Conservation (phyloP, 805 yeast genomes). For the Starmerella scarabaei region DNA sequence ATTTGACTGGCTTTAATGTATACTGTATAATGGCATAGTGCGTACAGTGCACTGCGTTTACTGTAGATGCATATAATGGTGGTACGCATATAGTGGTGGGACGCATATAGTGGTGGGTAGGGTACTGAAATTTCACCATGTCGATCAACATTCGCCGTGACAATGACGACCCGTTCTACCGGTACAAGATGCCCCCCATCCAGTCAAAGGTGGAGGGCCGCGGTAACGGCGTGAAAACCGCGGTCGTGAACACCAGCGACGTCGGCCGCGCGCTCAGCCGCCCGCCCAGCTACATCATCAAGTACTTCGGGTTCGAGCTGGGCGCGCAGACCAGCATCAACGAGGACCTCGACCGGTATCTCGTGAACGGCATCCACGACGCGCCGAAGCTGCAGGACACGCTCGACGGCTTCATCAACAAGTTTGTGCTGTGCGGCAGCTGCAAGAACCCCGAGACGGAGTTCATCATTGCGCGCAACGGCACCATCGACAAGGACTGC, state of each 20-base stretch:
- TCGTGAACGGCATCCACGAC: conserved; percentile 92
- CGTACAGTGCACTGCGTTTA: too few relatives aligned
- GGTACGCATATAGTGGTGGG: too few relatives aligned
- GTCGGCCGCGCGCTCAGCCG: conserved; percentile 90
- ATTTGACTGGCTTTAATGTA: too few relatives aligned
- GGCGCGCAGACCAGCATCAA: conserved; percentile 89
- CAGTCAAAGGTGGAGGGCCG: conserved; percentile 96
- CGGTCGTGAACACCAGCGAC: conserved; percentile 76
- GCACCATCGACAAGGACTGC: conserved; percentile 75
- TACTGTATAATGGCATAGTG: too few relatives aligned
- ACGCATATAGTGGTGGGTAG: too few relatives aligned
- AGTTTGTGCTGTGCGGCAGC: conserved; percentile 82
- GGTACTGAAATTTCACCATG: too few relatives aligned
- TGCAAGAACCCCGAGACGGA: conserved; percentile 98
- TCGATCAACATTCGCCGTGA: conserved; percentile 86
- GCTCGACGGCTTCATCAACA: conserved; percentile 84
- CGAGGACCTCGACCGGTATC: conserved; percentile 69
- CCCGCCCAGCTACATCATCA: conserved; percentile 83
- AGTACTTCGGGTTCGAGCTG: conserved; percentile 89
- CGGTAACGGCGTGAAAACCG: conserved; percentile 98
- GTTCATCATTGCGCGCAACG: conserved; percentile 63
- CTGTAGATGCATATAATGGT: too few relatives aligned
- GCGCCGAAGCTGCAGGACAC: conserved; percentile 81
- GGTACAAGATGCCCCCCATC: conserved; percentile 98
- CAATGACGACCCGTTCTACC: conserved; percentile 95